Base-by-base conservation (phyloP, 2,329 filamentous ascomycete species). In the Daldinia sp. region DNA sequence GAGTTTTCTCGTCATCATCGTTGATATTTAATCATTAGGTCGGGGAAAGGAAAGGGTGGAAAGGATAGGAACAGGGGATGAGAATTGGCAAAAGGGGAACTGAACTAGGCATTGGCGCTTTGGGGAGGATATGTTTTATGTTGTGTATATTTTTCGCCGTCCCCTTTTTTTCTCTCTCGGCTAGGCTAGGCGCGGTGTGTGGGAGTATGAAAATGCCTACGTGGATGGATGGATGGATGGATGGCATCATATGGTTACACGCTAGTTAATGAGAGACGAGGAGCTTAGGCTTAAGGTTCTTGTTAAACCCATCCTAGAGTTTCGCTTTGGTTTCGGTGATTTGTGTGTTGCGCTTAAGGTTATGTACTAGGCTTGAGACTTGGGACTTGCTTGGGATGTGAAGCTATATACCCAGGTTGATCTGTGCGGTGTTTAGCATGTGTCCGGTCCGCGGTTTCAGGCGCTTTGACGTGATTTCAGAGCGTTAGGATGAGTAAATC, bases 211-310 rank as follows among this genome's bases (percentile, higher is more conserved):
- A 39, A 50, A 50, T n/a, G 47, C 30, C 10, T 35, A 19, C 47
- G 34, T 37, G 34, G 34, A 9, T 32, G 29, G 29, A 32, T 32
- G 29, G 29, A 32, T 32, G 29, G 29, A 13, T 15, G 45, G 45
- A 17, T 29, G 41, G 23, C 25, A 41, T 41, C 37, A n/a, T 29
- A 30, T 32, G 27, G 53, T 51, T 54, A 54, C n/a, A n/a, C 23
- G 30, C 13, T 39, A 50, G n/a, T n/a, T 58, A 51, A 58, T 58
- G 55, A 58, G 55, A 58, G 47, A 59, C 48, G 56, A 59, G 47
- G 47, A 23, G 37, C 3, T 13, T 41, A 41, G 23, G 37, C n/a
- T 23, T 23, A n/a, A n/a, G n/a, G n/a, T n/a, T n/a, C n/a, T n/a
- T n/a, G n/a, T n/a, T n/a, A n/a, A n/a, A n/a, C n/a, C n/a, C n/a